Percentiles rank a stretch among this genome's conserved stretches.
Evolutionary conservation across 257 asterid genomes (phyloP).

Genomic region (Nicotiana noctiflora): DNA sequence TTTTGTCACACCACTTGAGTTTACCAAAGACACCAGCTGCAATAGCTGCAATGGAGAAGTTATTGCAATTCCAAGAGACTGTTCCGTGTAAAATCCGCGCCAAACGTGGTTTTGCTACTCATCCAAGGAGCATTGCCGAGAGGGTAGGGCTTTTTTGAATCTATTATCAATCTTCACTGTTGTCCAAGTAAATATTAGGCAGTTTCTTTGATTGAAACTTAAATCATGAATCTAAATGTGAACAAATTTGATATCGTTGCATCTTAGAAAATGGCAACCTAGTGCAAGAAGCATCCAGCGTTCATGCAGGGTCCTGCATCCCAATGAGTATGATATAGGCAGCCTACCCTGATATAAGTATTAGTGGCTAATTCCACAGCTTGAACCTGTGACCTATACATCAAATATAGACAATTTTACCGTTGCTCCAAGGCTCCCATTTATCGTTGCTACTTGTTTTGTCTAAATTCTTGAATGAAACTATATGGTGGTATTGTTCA

Average conservation of each 20-base stretch:
- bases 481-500: slow-evolving; percentile 10
- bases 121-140: slow-evolving; percentile 90
- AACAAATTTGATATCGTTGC: too few species aligned
- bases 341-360: too few species aligned
- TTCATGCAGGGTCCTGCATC: too few species aligned
- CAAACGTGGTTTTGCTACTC: slow-evolving; percentile 89
- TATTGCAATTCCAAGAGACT: slow-evolving; percentile 47
- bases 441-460: too few species aligned
- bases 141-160: slow-evolving; percentile 36
- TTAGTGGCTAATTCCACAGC: too few species aligned
- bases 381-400: too few species aligned
- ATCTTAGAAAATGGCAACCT: too few species aligned
- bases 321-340: too few species aligned
- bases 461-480: too few species aligned
- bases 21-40: slow-evolving; percentile 51
- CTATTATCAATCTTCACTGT: neutral
- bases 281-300: too few species aligned
- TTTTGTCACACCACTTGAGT: slow-evolving; percentile 54
- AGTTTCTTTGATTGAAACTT: neutral
- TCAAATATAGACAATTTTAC: too few species aligned
- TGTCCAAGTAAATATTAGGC: neutral
- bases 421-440: too few species aligned
- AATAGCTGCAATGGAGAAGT: slow-evolving; percentile 50
- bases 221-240: neutral
- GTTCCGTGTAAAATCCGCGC: slow-evolving; percentile 81